Evolutionary conservation across 768 basidiomycete genomes (phyloP), one percentile per base, ranked within the genome.

Genomic region (Psilocybe sp.): DNA sequence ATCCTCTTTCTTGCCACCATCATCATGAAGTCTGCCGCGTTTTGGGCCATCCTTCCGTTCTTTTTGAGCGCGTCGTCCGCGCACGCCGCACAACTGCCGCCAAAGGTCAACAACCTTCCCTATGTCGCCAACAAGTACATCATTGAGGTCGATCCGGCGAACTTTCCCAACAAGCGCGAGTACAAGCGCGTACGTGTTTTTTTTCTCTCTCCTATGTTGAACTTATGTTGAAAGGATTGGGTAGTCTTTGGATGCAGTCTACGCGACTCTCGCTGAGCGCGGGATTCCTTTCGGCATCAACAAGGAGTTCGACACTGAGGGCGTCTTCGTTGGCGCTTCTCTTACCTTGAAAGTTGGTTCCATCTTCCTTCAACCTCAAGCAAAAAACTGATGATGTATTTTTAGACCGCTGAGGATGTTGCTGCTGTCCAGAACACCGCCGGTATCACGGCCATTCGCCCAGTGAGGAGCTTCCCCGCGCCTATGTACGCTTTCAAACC

Each of bases 271-370:
- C 46, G 64, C 61, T 40, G 67, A 72, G 54, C 71, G 78, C 18
- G 66, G 58, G 11, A 66, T 81, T 12, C 52, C 59, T 1, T 76
- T 78, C 52, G 55, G 72, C 33, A 73, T 82, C n/a, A 64, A 73
- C 55, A 76, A 70, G 53, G 79, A 79, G 51, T 87, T 73, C 67
- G 71, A 81, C 46, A 55, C 71, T 0, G 69, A 71, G 1, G 78
- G 74, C 1, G 48, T 87, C n/a, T 85, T 87, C 55, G 65, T 80
- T 36, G 85, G 85, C 6, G 83, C 78, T n/a, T 69, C 78, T 31
- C 55, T 85, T 42, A 74, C 74, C 11, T 58, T 85, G 37, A 55
- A 62, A 35, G 78, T 76, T 52, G 51, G 70, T 70, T 50, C 44
- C n/a, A 11, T 31, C 39, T 13, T 19, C 40, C 44, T 54, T 46